Conservation (phyloP, 2,329 filamentous ascomycete species). For the Colletotrichum agaves region DNA sequence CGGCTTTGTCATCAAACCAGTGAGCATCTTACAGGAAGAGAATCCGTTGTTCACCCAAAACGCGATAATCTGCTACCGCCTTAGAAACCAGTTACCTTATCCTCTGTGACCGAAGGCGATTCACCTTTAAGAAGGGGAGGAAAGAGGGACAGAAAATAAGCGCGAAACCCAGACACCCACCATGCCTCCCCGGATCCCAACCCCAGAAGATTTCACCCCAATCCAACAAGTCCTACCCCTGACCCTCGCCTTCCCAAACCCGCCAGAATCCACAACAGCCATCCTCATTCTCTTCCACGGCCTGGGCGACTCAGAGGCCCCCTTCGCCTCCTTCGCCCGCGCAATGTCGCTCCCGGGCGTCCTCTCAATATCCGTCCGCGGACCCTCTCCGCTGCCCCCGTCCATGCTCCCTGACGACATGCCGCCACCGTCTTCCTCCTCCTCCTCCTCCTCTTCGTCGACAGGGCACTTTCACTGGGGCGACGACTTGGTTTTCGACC, state of each 20-base stretch:
- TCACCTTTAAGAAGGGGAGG: not conserved
- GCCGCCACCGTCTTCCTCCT: constrained; percentile 27
- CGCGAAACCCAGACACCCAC: not conserved
- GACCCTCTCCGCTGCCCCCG: constrained; percentile 75
- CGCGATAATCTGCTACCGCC: too few species aligned
- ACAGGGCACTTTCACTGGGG: constrained; percentile 69
- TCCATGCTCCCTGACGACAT: constrained; percentile 63
- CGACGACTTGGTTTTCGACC: constrained; percentile 69
- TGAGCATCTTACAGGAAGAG: not conserved
- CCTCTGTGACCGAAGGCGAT: too few species aligned
- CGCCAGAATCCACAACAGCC: constrained; percentile 73
- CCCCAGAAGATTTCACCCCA: constrained; percentile 59
- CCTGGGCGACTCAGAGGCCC: constrained; percentile 77
- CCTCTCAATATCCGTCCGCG: constrained; percentile 78
- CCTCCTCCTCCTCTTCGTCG: not conserved
- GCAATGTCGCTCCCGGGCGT: constrained; percentile 81
- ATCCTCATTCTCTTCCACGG: constrained; percentile 87
- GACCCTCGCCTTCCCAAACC: constrained; percentile 60
- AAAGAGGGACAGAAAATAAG: not conserved
- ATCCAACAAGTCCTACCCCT: constrained; percentile 55
- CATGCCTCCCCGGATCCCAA: constrained; percentile 63
- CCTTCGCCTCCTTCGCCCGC: constrained; percentile 76
- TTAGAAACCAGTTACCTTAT: too few species aligned
- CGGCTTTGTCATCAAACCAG: not conserved
- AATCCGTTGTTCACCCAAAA: too few species aligned